A percentile compares a stretch with the other conserved stretches of the same genome.
phyloP scores from a whole-genome alignment of 345 rosid species.

The Gossypium mustelinum region DNA sequence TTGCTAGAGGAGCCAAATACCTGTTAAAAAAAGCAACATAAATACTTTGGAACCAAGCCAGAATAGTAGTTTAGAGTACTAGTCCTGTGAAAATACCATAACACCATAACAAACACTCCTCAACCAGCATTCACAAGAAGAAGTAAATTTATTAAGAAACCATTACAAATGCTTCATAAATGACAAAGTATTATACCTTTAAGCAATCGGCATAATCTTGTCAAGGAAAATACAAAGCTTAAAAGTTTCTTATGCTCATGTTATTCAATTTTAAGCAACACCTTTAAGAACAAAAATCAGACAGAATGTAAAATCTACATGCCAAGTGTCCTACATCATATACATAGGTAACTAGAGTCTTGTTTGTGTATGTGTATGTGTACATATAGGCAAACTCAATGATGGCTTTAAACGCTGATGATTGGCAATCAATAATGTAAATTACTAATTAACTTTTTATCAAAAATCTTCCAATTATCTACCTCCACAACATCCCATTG shows the following conservation, averaged over 20 bases:
- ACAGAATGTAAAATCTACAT: not conserved
- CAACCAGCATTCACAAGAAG: not conserved
- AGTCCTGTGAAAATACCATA: not conserved
- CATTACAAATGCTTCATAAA: not conserved
- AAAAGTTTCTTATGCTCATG: not conserved
- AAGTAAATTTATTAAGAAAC: not conserved
- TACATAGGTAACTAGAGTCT: not conserved
- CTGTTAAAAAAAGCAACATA: slow-evolving; percentile 9
- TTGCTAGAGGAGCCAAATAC: slow-evolving; percentile 71
- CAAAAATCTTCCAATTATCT: too few species aligned
- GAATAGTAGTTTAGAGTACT: not conserved
- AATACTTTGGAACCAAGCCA: not conserved
- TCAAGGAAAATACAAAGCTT: not conserved
- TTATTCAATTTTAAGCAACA: not conserved
- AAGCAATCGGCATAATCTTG: slow-evolving; percentile 3
- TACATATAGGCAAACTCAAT: not conserved
- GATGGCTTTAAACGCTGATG: not conserved
- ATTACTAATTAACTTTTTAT: not conserved
- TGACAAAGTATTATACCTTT: not conserved
- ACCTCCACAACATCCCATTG: too few species aligned
- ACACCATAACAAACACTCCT: not conserved
- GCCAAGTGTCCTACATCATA: not conserved
- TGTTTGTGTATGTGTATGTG: not conserved
- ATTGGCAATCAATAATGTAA: not conserved
- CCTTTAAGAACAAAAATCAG: not conserved